Conservation (phyloP, 306 rosid species). For the Herpetospermum pedunculosum region DNA sequence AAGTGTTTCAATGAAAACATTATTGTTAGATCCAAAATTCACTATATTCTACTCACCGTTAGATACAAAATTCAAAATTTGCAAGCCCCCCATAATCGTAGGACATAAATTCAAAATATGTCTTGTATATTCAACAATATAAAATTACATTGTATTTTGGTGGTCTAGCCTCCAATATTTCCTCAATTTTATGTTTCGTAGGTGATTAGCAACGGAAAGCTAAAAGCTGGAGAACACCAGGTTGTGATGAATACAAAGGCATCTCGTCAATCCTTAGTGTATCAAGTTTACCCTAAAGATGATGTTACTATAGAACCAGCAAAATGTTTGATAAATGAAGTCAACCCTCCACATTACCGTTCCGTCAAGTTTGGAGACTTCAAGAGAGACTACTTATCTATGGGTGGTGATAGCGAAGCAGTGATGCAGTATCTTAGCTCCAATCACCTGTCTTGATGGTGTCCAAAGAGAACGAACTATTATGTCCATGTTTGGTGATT, state of each 20-base stretch:
- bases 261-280: conserved; percentile 31
- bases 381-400: conserved; percentile 6
- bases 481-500: background rate
- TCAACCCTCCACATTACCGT: conserved; percentile 21
- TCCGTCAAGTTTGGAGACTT: conserved; percentile 34
- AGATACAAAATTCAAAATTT: no score
- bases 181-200: no score
- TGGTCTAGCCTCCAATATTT: no score
- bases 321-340: conserved; percentile 19
- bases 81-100: no score
- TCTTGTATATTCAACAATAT: no score
- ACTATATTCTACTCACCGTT: no score
- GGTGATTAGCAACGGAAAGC: conserved; percentile 50
- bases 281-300: conserved; percentile 35
- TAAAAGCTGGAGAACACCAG: conserved; percentile 42
- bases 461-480: no score
- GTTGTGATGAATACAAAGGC: conserved; percentile 40
- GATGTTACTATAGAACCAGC: conserved; percentile 42
- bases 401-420: background rate
- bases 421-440: background rate
- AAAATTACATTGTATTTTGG: no score
- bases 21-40: no score
- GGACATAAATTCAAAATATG: no score
- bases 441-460: background rate
- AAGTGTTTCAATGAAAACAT: no score